Percentiles rank a stretch among this genome's conserved stretches.
Evolutionary conservation across 2,329 filamentous ascomycete genomes (phyloP).

Genomic region (Elsinoe ampelina): DNA sequence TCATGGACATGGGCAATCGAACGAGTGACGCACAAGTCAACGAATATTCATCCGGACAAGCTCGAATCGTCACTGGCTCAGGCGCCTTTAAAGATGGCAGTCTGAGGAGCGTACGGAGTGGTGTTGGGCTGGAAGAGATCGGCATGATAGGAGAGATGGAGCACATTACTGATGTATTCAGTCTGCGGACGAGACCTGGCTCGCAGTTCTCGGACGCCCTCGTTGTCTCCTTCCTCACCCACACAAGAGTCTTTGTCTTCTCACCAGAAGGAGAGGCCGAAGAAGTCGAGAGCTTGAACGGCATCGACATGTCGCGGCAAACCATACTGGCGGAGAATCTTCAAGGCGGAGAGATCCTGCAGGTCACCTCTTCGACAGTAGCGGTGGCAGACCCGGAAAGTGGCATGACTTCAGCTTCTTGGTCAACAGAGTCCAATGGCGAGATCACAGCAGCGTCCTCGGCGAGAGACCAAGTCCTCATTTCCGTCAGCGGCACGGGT

Average conservation of each 20-base stretch:
- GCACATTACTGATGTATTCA: slow-evolving; percentile 27
- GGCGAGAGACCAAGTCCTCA: slow-evolving; percentile 58
- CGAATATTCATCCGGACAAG: slow-evolving; percentile 90
- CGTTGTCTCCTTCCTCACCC: slow-evolving; percentile 69
- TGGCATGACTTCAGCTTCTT: slow-evolving; percentile 46
- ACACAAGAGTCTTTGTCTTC: slow-evolving; percentile 77
- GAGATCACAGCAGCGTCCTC: slow-evolving; percentile 70
- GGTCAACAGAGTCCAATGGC: slow-evolving; percentile 42
- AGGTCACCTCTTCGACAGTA: slow-evolving; percentile 61
- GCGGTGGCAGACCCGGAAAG: slow-evolving; percentile 53
- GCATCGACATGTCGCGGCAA: slow-evolving; percentile 57
- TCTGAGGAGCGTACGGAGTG: slow-evolving; percentile 81
- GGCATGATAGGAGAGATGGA: slow-evolving; percentile 71
- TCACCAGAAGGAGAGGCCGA: slow-evolving; percentile 67
- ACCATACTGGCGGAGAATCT: slow-evolving; percentile 66
- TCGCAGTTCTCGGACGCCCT: slow-evolving; percentile 56
- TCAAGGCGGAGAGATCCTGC: slow-evolving; percentile 53
- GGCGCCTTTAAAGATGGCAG: slow-evolving; percentile 85
- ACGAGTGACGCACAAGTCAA: slow-evolving; percentile 71
- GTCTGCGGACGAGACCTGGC: slow-evolving; percentile 53
- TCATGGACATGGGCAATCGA: slow-evolving; percentile 91
- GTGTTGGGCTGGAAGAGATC: slow-evolving; percentile 81
- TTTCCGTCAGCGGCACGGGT: slow-evolving; percentile 67
- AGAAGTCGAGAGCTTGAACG: slow-evolving; percentile 68
- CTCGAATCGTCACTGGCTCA: slow-evolving; percentile 84